Conservation (phyloP, 306 rosid genomes). For the Begonia masoniana region DNA sequence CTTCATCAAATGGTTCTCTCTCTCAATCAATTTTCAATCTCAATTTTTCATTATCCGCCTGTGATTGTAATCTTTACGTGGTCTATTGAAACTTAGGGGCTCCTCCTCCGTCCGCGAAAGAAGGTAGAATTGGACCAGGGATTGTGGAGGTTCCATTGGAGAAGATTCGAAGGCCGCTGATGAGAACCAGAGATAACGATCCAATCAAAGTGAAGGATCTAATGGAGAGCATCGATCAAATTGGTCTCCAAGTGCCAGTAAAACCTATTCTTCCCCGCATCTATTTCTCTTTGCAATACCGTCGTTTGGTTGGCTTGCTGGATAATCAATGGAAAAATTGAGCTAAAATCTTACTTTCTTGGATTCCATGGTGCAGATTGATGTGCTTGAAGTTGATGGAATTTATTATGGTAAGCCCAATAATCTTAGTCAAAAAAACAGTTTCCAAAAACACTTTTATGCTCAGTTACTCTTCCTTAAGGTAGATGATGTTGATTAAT, state of each 20-base stretch:
- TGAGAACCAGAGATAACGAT: constrained; percentile 84
- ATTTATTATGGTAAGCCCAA: constrained; percentile 56
- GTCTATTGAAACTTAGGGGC: constrained; percentile 24
- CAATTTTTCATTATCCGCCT: background rate
- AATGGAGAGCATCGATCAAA: constrained; percentile 72
- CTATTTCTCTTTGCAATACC: background rate
- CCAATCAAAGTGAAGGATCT: constrained; percentile 59
- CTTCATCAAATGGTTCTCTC: constrained; percentile 51
- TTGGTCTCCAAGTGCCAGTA: constrained; percentile 95
- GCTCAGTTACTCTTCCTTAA: background rate
- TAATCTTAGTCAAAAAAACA: background rate
- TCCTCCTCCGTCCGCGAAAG: constrained; percentile 31
- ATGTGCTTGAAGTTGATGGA: constrained; percentile 95
- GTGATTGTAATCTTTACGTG: too few relatives aligned
- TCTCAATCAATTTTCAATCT: background rate
- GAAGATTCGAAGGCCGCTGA: constrained; percentile 78
- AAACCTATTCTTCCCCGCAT: constrained; percentile 8
- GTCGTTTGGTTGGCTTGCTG: constrained; percentile 1
- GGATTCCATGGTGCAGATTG: constrained; percentile 48
- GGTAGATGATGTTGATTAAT: background rate
- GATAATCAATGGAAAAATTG: background rate
- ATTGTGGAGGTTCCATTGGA: constrained; percentile 84
- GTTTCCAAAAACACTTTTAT: background rate
- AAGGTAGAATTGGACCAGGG: constrained; percentile 60
- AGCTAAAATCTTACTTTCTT: background rate